Conservation (phyloP, 1,284 basidiomycete genomes). For the Tylopilus orsonianus region DNA sequence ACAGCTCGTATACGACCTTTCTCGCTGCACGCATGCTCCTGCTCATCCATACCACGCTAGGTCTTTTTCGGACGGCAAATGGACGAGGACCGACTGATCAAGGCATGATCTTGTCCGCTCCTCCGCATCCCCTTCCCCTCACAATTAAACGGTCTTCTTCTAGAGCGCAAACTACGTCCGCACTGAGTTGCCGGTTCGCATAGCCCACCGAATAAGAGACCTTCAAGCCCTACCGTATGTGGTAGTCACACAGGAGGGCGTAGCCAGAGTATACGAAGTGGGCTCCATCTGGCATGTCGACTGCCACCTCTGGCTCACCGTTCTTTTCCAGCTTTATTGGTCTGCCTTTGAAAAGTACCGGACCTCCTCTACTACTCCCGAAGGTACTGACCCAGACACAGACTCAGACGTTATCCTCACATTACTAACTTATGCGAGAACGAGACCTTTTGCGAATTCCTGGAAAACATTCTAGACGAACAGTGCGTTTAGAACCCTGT, state of each 20-base stretch:
- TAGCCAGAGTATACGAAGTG: conserved; percentile 85
- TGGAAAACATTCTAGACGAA: conserved; percentile 66
- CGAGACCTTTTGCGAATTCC: conserved; percentile 72
- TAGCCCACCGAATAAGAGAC: conserved; percentile 86
- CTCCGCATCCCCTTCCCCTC: no score
- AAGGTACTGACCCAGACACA: conserved; percentile 34
- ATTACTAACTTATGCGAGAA: conserved; percentile 79
- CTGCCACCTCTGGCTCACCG: conserved; percentile 1
- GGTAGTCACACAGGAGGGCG: conserved; percentile 84
- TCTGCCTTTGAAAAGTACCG: conserved; percentile 76
- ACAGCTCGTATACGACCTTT: conserved; percentile 63
- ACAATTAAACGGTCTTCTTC: background rate
- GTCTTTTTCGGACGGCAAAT: conserved; percentile 78
- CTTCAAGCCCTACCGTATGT: conserved; percentile 85
- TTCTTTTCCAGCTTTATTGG: conserved; percentile 65
- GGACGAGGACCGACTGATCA: conserved; percentile 72
- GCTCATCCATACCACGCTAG: conserved; percentile 31
- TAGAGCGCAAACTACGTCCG: conserved; percentile 89
- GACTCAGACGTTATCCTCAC: conserved; percentile 75
- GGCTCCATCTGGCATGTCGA: conserved; percentile 25
- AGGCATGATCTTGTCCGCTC: conserved; percentile 39
- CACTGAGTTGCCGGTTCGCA: conserved; percentile 83
- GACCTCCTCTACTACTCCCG: conserved; percentile 4
- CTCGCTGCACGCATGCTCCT: conserved; percentile 8
- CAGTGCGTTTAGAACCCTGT: conserved; percentile 52